Conservation (phyloP, 176 grass and related monocot species). For the Carex littledalei region DNA sequence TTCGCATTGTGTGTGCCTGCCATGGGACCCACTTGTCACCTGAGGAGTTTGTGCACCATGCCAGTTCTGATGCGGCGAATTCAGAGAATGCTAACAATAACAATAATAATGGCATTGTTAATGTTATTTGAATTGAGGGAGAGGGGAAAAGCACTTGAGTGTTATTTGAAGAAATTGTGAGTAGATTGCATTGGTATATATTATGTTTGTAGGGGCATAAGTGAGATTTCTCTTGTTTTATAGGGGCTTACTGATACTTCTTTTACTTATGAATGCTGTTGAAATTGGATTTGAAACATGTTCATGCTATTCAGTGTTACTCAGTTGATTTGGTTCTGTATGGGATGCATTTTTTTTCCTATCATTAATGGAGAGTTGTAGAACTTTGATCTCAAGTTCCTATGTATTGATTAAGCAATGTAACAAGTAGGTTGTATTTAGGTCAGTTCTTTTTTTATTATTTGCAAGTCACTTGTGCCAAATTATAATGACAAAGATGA, state of each 20-base stretch:
- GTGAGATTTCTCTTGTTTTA: not conserved
- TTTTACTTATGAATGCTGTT: not conserved
- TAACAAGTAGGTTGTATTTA: not conserved
- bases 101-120: conserved; percentile 2
- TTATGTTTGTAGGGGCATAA: not conserved
- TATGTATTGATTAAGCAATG: not conserved
- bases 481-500: too few relatives aligned
- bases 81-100: not conserved
- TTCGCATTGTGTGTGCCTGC: conserved; percentile 88
- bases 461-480: not conserved
- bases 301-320: too few relatives aligned
- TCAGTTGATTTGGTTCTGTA: not conserved
- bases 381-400: not conserved
- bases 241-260: not conserved
- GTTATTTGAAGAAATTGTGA: not conserved
- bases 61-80: conserved; percentile 35
- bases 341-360: not conserved
- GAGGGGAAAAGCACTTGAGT: not conserved
- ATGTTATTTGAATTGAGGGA: not conserved
- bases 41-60: conserved; percentile 71
- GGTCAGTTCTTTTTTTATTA: not conserved
- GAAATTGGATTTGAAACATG: not conserved
- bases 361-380: not conserved
- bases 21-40: conserved; percentile 76
- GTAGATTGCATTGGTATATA: not conserved